Evolutionary conservation across 1,284 basidiomycete genomes (phyloP).

Genomic region (Neotropicomus parvogracilis): DNA sequence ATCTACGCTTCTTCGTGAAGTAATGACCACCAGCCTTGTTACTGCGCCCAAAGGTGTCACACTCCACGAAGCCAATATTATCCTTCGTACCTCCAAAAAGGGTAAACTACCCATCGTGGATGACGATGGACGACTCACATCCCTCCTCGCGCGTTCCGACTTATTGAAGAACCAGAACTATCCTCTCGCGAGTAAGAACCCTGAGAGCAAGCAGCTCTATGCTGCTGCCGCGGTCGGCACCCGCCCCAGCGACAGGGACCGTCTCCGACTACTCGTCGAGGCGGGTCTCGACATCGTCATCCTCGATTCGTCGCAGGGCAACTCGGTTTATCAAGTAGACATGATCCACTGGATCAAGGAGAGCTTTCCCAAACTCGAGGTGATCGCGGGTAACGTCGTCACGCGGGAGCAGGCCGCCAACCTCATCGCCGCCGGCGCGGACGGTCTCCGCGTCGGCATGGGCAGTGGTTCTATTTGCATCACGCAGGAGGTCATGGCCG

Average conservation of each 20-base stretch:
- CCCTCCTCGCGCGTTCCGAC: slow-evolving; percentile 93
- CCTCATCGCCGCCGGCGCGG: slow-evolving; percentile 92
- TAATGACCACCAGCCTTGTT: slow-evolving; percentile 89
- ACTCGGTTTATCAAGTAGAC: slow-evolving; percentile 91
- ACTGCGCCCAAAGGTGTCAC: slow-evolving; percentile 85
- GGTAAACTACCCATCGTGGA: slow-evolving; percentile 95
- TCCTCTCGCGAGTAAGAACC: slow-evolving; percentile 91
- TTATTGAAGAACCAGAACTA: slow-evolving; percentile 98
- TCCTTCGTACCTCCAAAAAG: slow-evolving; percentile 96
- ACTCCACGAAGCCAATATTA: slow-evolving; percentile 88
- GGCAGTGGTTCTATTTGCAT: slow-evolving; percentile 98
- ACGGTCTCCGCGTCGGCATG: slow-evolving; percentile 95
- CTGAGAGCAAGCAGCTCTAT: slow-evolving; percentile 92
- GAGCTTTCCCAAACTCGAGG: slow-evolving; percentile 81
- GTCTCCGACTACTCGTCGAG: slow-evolving; percentile 83
- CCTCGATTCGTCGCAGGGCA: slow-evolving; percentile 96
- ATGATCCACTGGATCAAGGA: slow-evolving; percentile 95
- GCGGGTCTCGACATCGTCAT: slow-evolving; percentile 96
- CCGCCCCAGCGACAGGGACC: slow-evolving; percentile 82
- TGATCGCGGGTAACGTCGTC: slow-evolving; percentile 97
- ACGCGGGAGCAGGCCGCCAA: slow-evolving; percentile 96
- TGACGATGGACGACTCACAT: slow-evolving; percentile 68
- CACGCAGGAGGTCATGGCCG: slow-evolving; percentile 99
- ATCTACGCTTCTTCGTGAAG: slow-evolving; percentile 66
- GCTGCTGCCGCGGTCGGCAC: slow-evolving; percentile 98